Evolutionary conservation across 2,329 filamentous ascomycete genomes (phyloP).

Genomic region (Apiospora kogelbergensis): DNA sequence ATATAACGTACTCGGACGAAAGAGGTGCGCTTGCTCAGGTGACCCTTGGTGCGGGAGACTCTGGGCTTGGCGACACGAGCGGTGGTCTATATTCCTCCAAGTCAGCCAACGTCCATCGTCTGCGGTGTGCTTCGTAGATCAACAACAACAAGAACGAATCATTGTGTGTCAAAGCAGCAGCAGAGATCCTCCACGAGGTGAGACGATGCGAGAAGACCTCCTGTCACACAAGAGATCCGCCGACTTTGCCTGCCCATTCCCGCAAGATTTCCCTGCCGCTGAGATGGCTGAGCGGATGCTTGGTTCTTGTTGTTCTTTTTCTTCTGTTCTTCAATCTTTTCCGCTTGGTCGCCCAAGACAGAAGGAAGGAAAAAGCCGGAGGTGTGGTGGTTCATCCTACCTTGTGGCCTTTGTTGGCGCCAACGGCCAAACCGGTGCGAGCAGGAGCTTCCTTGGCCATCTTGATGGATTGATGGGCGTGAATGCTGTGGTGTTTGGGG

Average conservation of each 20-base stretch:
- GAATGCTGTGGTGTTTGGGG: conserved; percentile 32
- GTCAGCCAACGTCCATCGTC: conserved; percentile 64
- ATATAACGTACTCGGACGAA: conserved; percentile 66
- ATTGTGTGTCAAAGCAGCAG: conserved; percentile 33
- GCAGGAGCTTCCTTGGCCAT: conserved; percentile 62
- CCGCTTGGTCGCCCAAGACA: conserved; percentile 17
- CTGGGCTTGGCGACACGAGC: conserved; percentile 74
- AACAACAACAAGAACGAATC: conserved; percentile 22
- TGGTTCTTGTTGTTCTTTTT: conserved; percentile 8
- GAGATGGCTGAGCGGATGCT: not conserved
- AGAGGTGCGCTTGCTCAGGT: conserved; percentile 92
- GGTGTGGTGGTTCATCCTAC: conserved; percentile 45
- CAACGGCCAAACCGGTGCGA: conserved; percentile 44
- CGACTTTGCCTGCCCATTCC: conserved; percentile 6
- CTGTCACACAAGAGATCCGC: conserved; percentile 9
- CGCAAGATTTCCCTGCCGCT: conserved; percentile 6
- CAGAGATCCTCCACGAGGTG: conserved; percentile 76
- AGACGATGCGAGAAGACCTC: conserved; percentile 47
- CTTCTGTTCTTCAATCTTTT: conserved; percentile 11
- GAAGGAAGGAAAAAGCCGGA: conserved; percentile 12
- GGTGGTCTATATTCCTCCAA: conserved; percentile 72
- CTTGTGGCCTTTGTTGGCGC: conserved; percentile 61
- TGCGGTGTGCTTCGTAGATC: conserved; percentile 38
- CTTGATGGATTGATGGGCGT: conserved; percentile 19
- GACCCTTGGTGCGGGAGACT: conserved; percentile 87